Evolutionary conservation across 345 rosid genomes (phyloP).

Genomic region (Theobroma cacao): DNA sequence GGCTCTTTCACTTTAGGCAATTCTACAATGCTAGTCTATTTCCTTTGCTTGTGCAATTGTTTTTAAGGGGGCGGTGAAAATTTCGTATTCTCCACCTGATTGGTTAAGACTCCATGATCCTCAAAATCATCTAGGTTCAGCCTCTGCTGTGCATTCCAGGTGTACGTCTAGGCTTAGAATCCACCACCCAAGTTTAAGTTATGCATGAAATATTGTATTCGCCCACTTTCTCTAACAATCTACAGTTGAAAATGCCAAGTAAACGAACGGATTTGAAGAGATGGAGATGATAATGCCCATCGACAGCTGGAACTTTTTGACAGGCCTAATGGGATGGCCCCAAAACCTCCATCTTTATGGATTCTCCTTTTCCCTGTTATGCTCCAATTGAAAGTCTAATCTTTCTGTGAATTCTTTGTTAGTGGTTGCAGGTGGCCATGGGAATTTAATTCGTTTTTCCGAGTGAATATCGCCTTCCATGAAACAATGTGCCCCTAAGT

Average conservation of each 20-base stretch:
- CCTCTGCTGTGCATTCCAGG: background rate
- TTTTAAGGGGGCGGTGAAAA: background rate
- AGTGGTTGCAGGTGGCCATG: conserved; percentile 23
- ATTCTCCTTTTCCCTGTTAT: background rate
- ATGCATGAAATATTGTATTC: background rate
- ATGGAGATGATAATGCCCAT: background rate
- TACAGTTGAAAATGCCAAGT: background rate
- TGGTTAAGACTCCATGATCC: conserved; percentile 4
- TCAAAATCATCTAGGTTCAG: background rate
- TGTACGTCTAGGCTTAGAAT: background rate
- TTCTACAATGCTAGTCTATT: background rate
- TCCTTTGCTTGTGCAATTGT: background rate
- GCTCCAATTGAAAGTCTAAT: conserved; percentile 8
- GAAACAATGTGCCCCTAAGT: conserved; percentile 29
- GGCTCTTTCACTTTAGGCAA: conserved; percentile 8
- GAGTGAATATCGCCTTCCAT: conserved; percentile 22
- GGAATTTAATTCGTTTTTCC: background rate
- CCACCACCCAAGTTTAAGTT: background rate
- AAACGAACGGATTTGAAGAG: background rate
- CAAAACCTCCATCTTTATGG: background rate
- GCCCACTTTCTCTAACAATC: background rate
- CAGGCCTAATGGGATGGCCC: background rate
- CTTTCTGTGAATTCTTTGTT: background rate
- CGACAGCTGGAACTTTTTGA: conserved; percentile 7
- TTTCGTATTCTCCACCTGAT: background rate